Conservation (phyloP, 2,329 filamentous ascomycete species). For the Dactylonectria estremocensis region DNA sequence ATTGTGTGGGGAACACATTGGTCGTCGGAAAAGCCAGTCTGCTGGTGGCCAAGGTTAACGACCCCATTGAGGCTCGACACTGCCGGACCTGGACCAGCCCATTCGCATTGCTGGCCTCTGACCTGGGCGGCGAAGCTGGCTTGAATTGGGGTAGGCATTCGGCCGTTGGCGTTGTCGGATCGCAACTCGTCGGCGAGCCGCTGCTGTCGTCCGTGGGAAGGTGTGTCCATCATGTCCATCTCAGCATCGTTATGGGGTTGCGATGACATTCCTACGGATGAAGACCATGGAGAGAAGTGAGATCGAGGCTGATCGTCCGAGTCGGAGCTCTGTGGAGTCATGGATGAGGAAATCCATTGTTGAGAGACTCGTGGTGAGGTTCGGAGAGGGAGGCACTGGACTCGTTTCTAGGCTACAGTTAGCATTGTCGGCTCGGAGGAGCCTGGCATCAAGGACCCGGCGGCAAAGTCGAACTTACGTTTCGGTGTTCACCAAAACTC, state of each 20-base stretch:
- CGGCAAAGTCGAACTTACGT: slow-evolving; percentile 54
- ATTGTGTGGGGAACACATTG: slow-evolving; percentile 66
- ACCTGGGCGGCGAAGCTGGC: slow-evolving; percentile 70
- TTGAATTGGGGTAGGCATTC: slow-evolving; percentile 74
- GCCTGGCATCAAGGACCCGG: neutral
- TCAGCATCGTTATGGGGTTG: slow-evolving; percentile 56
- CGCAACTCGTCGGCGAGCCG: slow-evolving; percentile 32
- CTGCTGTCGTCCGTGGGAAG: slow-evolving; percentile 33
- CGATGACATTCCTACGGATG: slow-evolving; percentile 39
- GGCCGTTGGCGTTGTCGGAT: slow-evolving; percentile 55
- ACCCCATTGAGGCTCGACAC: slow-evolving; percentile 54
- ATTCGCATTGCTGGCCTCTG: slow-evolving; percentile 66
- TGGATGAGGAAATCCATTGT: slow-evolving; percentile 50
- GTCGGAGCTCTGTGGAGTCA: slow-evolving; percentile 59
- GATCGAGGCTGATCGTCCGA: slow-evolving; percentile 55
- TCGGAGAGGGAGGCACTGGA: slow-evolving; percentile 68
- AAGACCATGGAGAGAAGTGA: slow-evolving; percentile 53
- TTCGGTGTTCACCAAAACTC: slow-evolving; percentile 67
- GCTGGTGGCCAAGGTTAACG: slow-evolving; percentile 58
- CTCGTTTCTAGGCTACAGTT: slow-evolving; percentile 63
- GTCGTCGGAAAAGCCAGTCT: slow-evolving; percentile 57
- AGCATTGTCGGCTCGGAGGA: slow-evolving; percentile 26
- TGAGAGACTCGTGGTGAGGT: slow-evolving; percentile 57
- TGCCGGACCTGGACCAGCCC: slow-evolving; percentile 52
- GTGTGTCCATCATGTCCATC: slow-evolving; percentile 67